phyloP scores from a whole-genome alignment of 345 rosid genomes.

The Brassica juncea region DNA sequence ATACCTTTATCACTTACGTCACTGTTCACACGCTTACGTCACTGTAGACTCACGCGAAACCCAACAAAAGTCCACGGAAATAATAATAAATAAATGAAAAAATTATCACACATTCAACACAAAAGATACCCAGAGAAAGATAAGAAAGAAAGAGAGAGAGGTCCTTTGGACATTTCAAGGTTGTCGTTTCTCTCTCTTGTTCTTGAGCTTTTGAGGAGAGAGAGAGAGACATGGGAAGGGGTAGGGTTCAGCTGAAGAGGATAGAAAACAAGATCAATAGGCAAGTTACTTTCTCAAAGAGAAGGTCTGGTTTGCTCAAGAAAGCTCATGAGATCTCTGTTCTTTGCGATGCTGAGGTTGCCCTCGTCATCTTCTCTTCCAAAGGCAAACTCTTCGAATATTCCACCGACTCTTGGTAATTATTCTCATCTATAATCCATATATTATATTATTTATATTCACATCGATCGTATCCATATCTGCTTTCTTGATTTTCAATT shows the following conservation, averaged over 20 bases:
- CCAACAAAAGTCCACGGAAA: slow-evolving; percentile 26
- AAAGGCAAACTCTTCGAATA: slow-evolving; percentile 84
- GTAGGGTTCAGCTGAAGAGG: slow-evolving; percentile 87
- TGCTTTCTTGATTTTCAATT: slow-evolving; percentile 3
- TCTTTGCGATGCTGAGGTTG: slow-evolving; percentile 81
- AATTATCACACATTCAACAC: slow-evolving; percentile 30
- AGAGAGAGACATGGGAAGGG: slow-evolving; percentile 78
- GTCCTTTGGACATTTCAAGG: slow-evolving; percentile 38
- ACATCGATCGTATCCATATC: slow-evolving; percentile 22
- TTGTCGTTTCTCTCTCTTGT: slow-evolving; percentile 35
- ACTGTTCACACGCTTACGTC: slow-evolving; percentile 25
- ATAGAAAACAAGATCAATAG: slow-evolving; percentile 92
- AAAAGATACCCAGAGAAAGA: slow-evolving; percentile 45
- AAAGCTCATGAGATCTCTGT: slow-evolving; percentile 92
- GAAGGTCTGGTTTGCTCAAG: slow-evolving; percentile 76
- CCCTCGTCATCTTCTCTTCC: slow-evolving; percentile 75
- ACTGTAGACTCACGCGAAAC: slow-evolving; percentile 34
- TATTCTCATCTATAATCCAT: neutral
- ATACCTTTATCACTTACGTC: slow-evolving; percentile 36
- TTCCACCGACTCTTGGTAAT: slow-evolving; percentile 69
- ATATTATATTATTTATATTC: neutral
- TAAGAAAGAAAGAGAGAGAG: slow-evolving; percentile 15
- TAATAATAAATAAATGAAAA: neutral
- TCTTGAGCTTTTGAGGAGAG: slow-evolving; percentile 23
- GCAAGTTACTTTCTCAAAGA: slow-evolving; percentile 88